Percentiles rank a stretch among this genome's conserved stretches.
These are phyloP conservation scores for Yamadazyma sp. DNA, from an alignment of 805 yeast species.

Conservation along the genomic window DNA sequence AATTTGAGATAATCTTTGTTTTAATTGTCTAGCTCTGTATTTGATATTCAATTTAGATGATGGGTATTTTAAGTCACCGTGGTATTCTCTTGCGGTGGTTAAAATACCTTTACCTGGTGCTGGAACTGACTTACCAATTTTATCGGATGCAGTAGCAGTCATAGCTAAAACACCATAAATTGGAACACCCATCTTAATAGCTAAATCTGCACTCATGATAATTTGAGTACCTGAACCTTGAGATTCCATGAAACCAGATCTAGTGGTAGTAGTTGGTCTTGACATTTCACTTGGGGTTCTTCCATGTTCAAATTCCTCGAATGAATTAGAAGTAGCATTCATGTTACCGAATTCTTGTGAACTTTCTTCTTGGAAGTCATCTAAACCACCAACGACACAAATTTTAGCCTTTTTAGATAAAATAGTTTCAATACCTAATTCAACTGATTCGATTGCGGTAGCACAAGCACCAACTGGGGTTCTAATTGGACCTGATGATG, in stretches of 20 bases:
- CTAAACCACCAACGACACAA: constrained; percentile 98
- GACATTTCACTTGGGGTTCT: constrained; percentile 99
- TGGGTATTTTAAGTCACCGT: constrained; percentile 73
- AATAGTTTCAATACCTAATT: constrained; percentile 92
- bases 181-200: constrained; percentile 98
- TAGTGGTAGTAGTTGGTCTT: constrained; percentile 93
- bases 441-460: constrained; percentile 96
- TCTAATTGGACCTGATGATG: constrained; percentile 98
- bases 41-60: constrained; percentile 81
- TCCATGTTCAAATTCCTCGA: constrained; percentile 87
- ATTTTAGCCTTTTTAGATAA: constrained; percentile 92
- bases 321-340: constrained; percentile 95
- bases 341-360: constrained; percentile 96
- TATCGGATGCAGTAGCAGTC: constrained; percentile 96
- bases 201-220: constrained; percentile 91
- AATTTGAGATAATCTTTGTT: constrained; percentile 72
- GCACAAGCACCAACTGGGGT: constrained; percentile 99
- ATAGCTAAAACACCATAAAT: constrained; percentile 92
- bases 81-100: constrained; percentile 95
- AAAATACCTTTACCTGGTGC: constrained; percentile 99
- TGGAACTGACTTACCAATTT: constrained; percentile 98
- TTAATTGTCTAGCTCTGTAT: constrained; percentile 91
- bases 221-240: constrained; percentile 99
- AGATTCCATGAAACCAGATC: constrained; percentile 99
- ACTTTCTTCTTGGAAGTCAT: constrained; percentile 99